Percentiles rank a stretch among this genome's conserved stretches.
Conservation (phyloP, 1,284 basidiomycete genomes). For the Irpex rosettiformis region DNA sequence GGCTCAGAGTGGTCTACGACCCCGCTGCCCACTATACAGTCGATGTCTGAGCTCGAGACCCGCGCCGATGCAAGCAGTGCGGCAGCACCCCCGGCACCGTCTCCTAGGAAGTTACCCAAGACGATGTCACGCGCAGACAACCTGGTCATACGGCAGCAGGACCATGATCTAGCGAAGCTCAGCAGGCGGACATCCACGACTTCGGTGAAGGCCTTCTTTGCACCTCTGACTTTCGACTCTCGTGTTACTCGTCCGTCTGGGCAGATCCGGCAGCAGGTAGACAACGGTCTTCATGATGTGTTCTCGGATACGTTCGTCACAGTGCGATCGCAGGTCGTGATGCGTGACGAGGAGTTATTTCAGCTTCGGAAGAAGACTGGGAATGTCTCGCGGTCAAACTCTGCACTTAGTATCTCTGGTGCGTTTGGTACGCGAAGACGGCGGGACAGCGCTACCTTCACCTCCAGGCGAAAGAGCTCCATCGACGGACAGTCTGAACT, state of each 20-base stretch:
- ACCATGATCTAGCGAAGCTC: constrained; percentile 18
- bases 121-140: constrained; percentile 24
- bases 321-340: constrained; percentile 56
- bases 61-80: constrained; percentile 14
- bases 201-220: constrained; percentile 55
- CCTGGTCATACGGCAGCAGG: constrained; percentile 19
- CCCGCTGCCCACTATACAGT: constrained; percentile 54
- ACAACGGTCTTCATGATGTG: constrained; percentile 66
- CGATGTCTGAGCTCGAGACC: constrained; percentile 51
- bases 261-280: constrained; percentile 63
- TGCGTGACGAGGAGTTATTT: constrained; percentile 62
- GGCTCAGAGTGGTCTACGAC: constrained; percentile 6
- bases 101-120: constrained; percentile 14
- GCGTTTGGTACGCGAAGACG: constrained; percentile 54
- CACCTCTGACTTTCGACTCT: constrained; percentile 46
- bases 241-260: constrained; percentile 63
- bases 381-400: constrained; percentile 27
- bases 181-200: constrained; percentile 52
- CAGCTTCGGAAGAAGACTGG: constrained; percentile 41
- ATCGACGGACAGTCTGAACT: constrained; percentile 23
- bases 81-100: constrained; percentile 24
- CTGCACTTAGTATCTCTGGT: constrained; percentile 42
- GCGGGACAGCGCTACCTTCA: constrained; percentile 58
- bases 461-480: constrained; percentile 49
- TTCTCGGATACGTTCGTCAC: constrained; percentile 60